Evolutionary conservation across 345 rosid species (phyloP), one percentile per base, ranked within the genome.

Genomic region (Excoecaria cochinchinensis): DNA sequence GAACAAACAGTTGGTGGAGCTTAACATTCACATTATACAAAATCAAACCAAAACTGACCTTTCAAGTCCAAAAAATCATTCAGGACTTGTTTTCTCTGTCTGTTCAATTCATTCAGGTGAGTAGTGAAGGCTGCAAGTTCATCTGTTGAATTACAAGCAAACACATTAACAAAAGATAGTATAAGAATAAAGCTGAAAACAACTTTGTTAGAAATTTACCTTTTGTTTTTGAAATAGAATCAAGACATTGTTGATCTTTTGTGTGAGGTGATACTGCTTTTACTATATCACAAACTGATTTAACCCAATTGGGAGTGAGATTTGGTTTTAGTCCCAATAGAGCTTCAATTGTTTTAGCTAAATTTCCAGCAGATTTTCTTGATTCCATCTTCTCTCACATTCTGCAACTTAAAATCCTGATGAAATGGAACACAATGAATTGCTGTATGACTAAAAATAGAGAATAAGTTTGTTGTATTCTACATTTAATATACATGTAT

Each of bases 31-130:
- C 3, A 3, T 10, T 24, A 51, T 51, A 11, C 50, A 47, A 3
- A 47, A 47, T 47, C 50, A 11, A 47, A 47, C 50, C 50, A 57
- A 3, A 36, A 76, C 82, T 82, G 60, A 92, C 97, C 97, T 88
- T 92, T 90, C 85, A 89, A 82, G 82, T 90, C 92, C 80, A 92
- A 82, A 52, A 85, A 85, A 61, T 89, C 96, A 76, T 87, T 87
- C 24, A 92, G 90, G 74, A 84, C 64, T 80, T 86, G 90, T 80
- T 89, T 84, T 79, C 97, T 89, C 71, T 66, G 87, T 55, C 39
- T 79, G 81, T 83, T 90, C 79, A 89, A 81, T 74, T 87, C 81
- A 58, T 77, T 89, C 38, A 86, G 77, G 50, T 52, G 67, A 24
- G 60, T 77, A 68, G 79, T 81, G 73, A 90, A 72, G 40, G 73